A percentile compares a stretch with the other conserved stretches of the same genome.
Evolutionary conservation across 2,329 filamentous ascomycete genomes (phyloP).

Genomic region (Ophiostoma montium): DNA sequence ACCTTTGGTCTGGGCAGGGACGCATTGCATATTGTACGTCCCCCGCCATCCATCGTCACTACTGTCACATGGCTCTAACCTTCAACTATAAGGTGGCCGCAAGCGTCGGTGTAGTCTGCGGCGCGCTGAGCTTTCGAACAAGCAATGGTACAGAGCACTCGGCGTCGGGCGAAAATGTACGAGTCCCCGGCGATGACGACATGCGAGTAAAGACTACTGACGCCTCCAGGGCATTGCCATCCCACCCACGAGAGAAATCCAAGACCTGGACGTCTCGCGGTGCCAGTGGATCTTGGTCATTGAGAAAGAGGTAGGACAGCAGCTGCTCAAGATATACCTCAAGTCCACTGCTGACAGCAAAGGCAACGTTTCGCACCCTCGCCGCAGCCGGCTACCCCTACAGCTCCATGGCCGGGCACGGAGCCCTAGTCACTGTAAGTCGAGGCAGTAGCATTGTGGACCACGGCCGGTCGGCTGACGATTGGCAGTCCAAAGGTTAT

Average conservation of each 20-base stretch:
- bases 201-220: background rate
- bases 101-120: slow-evolving; percentile 56
- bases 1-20: slow-evolving; percentile 52
- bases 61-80: background rate
- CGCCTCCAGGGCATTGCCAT: slow-evolving; percentile 42
- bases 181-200: background rate
- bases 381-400: slow-evolving; percentile 42
- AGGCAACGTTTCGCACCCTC: slow-evolving; percentile 61
- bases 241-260: slow-evolving; percentile 36
- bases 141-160: slow-evolving; percentile 14
- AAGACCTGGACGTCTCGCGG: slow-evolving; percentile 31
- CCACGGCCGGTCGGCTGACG: background rate
- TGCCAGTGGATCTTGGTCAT: slow-evolving; percentile 56
- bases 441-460: too few relatives aligned
- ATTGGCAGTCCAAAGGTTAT: slow-evolving; percentile 61
- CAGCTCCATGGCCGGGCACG: slow-evolving; percentile 32
- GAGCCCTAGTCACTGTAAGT: slow-evolving; percentile 53
- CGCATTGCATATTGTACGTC: slow-evolving; percentile 52
- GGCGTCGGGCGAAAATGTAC: slow-evolving; percentile 7
- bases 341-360: background rate
- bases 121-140: slow-evolving; percentile 32
- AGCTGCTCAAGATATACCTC: background rate
- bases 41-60: background rate
- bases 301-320: slow-evolving; percentile 48
- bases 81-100: slow-evolving; percentile 55